A percentile compares a stretch with the other conserved stretches of the same genome.
Evolutionary conservation across 257 asterid species (phyloP).

Genomic region (Solanum pinnatisectum): DNA sequence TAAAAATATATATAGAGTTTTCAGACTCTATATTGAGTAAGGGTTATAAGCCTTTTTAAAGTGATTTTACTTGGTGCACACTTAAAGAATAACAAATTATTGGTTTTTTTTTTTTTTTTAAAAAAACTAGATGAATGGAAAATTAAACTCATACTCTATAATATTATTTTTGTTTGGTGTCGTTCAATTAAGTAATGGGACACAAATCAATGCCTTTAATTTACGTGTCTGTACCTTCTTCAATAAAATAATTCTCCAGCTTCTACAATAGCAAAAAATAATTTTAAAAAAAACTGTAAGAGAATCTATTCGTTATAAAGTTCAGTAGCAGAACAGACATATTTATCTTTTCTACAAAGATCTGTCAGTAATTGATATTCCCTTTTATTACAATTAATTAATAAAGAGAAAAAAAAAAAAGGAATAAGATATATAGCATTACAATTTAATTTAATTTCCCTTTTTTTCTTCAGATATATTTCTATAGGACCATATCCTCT

Average conservation of each 20-base stretch:
- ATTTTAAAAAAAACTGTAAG: too few species aligned
- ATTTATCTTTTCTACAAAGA: background rate
- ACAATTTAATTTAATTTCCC: background rate
- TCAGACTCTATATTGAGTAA: too few species aligned
- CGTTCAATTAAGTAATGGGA: background rate
- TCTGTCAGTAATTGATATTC: background rate
- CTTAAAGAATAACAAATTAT: too few species aligned
- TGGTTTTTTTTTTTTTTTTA: too few species aligned
- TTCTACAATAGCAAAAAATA: background rate
- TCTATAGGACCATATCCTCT: background rate
- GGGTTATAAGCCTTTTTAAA: too few species aligned
- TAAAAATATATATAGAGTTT: too few species aligned
- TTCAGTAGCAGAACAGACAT: background rate
- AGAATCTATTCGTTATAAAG: background rate
- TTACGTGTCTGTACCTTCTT: background rate
- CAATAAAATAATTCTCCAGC: background rate
- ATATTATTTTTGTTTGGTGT: background rate
- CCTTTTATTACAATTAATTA: background rate
- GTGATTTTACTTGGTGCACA: too few species aligned
- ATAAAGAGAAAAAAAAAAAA: background rate
- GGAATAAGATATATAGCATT: background rate
- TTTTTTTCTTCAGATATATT: background rate
- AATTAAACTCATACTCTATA: background rate
- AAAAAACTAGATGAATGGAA: background rate
- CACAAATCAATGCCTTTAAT: background rate